Evolutionary conservation across 1,284 basidiomycete species (phyloP).

Genomic region (Apiotrichum brassicae): DNA sequence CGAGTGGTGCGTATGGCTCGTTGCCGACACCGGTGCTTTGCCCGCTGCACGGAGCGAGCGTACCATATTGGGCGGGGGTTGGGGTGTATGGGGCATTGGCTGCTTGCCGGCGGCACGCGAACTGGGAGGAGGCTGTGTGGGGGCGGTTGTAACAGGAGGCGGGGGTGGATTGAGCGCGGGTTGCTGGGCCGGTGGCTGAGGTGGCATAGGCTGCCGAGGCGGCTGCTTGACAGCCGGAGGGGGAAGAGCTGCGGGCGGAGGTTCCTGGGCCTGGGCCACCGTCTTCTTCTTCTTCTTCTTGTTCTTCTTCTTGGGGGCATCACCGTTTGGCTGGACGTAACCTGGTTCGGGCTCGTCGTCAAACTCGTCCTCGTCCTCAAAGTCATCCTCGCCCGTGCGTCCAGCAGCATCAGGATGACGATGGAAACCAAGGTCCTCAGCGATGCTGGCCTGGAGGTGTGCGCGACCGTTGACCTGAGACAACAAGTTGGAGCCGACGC

Average conservation of each 20-base stretch:
- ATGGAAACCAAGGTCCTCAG: slow-evolving; percentile 51
- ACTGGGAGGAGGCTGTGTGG: slow-evolving; percentile 52
- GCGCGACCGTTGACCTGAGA: slow-evolving; percentile 28
- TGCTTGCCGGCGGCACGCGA: slow-evolving; percentile 70
- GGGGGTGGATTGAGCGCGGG: slow-evolving; percentile 35
- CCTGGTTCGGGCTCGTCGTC: slow-evolving; percentile 31
- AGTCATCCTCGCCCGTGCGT: slow-evolving; percentile 44
- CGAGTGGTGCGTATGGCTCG: slow-evolving; percentile 57
- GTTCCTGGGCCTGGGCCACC: slow-evolving; percentile 30
- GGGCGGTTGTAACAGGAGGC: slow-evolving; percentile 37
- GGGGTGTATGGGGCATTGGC: slow-evolving; percentile 57
- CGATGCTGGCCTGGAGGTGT: slow-evolving; percentile 33
- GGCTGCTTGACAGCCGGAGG: slow-evolving; percentile 37
- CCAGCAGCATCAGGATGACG: slow-evolving; percentile 48
- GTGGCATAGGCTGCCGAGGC: slow-evolving; percentile 37
- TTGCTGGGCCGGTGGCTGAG: slow-evolving; percentile 20
- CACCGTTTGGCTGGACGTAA: slow-evolving; percentile 32
- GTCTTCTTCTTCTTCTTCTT: slow-evolving; percentile 57
- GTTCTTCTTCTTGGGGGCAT: slow-evolving; percentile 49
- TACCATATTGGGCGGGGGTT: slow-evolving; percentile 40
- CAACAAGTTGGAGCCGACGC: slow-evolving; percentile 38
- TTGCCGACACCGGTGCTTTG: slow-evolving; percentile 52
- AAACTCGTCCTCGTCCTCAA: slow-evolving; percentile 46
- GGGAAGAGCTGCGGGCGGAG: slow-evolving; percentile 40
- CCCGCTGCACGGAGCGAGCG: slow-evolving; percentile 48